Percentiles rank a stretch among this genome's conserved stretches.
These are phyloP conservation scores for Papiliotrema terrestris DNA, from an alignment of 1,284 basidiomycete genomes.

Conservation along the genomic window DNA sequence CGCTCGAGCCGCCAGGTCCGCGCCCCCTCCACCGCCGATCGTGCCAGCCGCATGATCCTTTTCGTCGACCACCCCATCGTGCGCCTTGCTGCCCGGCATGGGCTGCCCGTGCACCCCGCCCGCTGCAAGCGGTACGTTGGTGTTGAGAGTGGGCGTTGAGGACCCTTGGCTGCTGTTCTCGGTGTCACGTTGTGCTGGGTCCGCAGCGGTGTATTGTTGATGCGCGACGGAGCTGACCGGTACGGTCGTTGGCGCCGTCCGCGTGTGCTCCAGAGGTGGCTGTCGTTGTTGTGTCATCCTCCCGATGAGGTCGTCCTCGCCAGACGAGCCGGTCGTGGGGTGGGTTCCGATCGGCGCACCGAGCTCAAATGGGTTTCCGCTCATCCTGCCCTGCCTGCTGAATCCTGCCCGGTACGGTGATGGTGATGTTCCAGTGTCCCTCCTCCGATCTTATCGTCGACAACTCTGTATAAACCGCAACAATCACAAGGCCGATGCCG, in stretches of 20 bases:
- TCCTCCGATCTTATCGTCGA: no score
- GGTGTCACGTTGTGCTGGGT: neutral
- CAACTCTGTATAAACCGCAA: no score
- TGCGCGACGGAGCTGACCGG: conserved; percentile 10
- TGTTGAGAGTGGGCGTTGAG: conserved; percentile 19
- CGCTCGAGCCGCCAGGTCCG: conserved; percentile 12
- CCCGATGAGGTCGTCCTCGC: no score
- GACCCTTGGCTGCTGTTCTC: conserved; percentile 8
- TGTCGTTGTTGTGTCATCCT: neutral
- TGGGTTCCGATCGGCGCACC: no score
- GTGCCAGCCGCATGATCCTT: conserved; percentile 20
- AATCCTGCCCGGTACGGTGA: no score
- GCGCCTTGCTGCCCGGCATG: conserved; percentile 12
- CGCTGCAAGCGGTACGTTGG: conserved; percentile 2
- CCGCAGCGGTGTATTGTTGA: neutral
- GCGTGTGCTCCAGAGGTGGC: conserved; percentile 7
- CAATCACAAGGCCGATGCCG: no score
- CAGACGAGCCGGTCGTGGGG: no score
- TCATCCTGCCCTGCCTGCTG: no score
- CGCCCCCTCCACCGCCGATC: conserved; percentile 9
- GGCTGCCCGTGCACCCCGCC: conserved; percentile 18
- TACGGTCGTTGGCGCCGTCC: conserved; percentile 20
- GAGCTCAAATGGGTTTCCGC: no score
- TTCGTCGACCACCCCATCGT: conserved; percentile 3
- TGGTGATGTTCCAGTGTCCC: no score